Evolutionary conservation across 805 yeast genomes (phyloP), one percentile per base, ranked within the genome.

Genomic region (Suhomyces prunicola): DNA sequence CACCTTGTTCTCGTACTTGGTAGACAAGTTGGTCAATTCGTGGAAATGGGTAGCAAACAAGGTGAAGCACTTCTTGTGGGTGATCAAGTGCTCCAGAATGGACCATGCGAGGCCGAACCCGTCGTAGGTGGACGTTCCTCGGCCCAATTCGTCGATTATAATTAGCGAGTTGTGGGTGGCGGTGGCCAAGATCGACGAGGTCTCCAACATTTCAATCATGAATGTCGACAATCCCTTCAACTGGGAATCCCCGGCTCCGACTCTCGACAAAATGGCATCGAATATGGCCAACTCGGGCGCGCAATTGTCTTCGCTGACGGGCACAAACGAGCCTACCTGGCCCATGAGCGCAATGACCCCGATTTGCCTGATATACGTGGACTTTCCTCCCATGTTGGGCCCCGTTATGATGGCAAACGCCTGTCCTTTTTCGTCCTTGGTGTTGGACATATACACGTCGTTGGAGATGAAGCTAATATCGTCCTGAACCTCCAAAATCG

Each of bases 61-160:
- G 0, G 96, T 84, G 69, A 91, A 90, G 57, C 97, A 86, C 48
- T 80, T 77, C 49, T 88, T 80, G 48, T 86, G 76, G 17, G 77
- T 77, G 2, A 94, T 86, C 54, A 93, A 84, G 69, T 86, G 85
- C 64, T 92, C 96, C 58, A 93, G 87, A 51, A 94, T 94, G 0
- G 97, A 87, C 96, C 97, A 94, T 0, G 99, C 99, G 41, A 94
- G 78, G 0, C 99, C 99, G 74, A 94, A 94, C 0, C 99, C 99
- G 70, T 94, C 99, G 69, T 92, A 93, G 0, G 99, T 66, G 5
- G 73, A 68, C 0, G 97, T 91, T 9, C 97, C 97, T 65, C 99
- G 82, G 3, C 99, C 99, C 46, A 94, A 81, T 68, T 94, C 99
- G 70, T 94, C 99, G 56, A 94, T 87, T 22, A 94, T 84, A 48